A percentile compares a stretch with the other conserved stretches of the same genome.
These are phyloP conservation scores for Candida oleophila DNA, from an alignment of 805 yeast genomes.

Conservation along the genomic window DNA sequence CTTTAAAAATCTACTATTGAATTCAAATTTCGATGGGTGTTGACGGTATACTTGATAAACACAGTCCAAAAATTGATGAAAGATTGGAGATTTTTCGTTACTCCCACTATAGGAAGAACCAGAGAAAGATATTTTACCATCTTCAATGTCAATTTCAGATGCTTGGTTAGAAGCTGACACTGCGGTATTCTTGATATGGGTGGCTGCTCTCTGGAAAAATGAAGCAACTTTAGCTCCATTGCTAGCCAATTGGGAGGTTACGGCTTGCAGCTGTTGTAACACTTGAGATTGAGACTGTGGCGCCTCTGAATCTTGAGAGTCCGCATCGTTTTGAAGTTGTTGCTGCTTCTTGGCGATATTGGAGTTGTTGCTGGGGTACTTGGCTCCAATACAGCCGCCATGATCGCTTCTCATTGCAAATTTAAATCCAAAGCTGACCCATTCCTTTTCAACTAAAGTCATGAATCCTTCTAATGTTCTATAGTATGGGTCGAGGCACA, in stretches of 20 bases:
- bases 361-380: slow-evolving; percentile 9
- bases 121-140: slow-evolving; percentile 25
- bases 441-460: slow-evolving; percentile 84
- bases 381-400: slow-evolving; percentile 50
- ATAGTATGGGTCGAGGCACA: slow-evolving; percentile 87
- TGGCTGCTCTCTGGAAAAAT: slow-evolving; percentile 41
- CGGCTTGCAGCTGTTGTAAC: background rate
- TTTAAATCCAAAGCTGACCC: slow-evolving; percentile 93
- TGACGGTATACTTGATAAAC: slow-evolving; percentile 77
- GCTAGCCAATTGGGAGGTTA: slow-evolving; percentile 8
- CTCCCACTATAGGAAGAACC: slow-evolving; percentile 37
- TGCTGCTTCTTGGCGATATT: slow-evolving; percentile 16
- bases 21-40: slow-evolving; percentile 74
- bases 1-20: slow-evolving; percentile 83
- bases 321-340: slow-evolving; percentile 10
- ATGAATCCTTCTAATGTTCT: slow-evolving; percentile 88
- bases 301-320: background rate
- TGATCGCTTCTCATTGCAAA: slow-evolving; percentile 84
- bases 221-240: slow-evolving; percentile 32
- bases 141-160: slow-evolving; percentile 17
- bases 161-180: slow-evolving; percentile 20
- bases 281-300: background rate
- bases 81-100: slow-evolving; percentile 69
- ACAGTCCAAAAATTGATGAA: slow-evolving; percentile 91
- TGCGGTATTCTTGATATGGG: slow-evolving; percentile 39